Evolutionary conservation across 169 alveolate species (phyloP), one percentile per base, ranked within the genome.

Genomic region (Cyclospora cayetanensis): DNA sequence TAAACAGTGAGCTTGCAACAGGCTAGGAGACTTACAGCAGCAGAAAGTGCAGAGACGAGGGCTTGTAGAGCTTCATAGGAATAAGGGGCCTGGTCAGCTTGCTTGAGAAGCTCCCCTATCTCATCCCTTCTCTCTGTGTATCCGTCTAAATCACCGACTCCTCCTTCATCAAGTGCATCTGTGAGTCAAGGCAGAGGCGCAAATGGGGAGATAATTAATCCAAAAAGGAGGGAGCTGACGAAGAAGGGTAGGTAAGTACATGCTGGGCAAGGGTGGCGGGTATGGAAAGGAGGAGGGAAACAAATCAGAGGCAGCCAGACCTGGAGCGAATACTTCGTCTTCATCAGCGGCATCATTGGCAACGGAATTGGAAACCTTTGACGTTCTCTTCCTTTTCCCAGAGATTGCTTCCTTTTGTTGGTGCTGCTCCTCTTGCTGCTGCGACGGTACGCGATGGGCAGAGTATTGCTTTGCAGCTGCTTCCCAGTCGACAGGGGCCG

Each of bases 381-480:
- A 1, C 72, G 88, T 50, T 50, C 88, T 46, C 60, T 77, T 77
- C 88, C 88, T 77, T 60, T 77, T 77, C 88, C 88, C 88, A 31
- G 46, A 66, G 60, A 37, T 46, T 43, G 42, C 88, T 15, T 77
- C 50, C 50, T 25, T 27, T 55, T 25, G 88, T 52, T 70, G 52
- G 53, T 70, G 82, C 88, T 77, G 88, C 70, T 77, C 70, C 87
- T 77, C 52, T 31, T 77, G 87, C 72, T 42, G 88, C 7, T 37
- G 25, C 22, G 50, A 37, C 27, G 88, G 88, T 66, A 50, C 88
- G 9, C 93, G 88, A n/a, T 12, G 37, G 55, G 87, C 87, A 12
- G 89, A 89, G 89, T 89, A 89, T 50, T 43, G 84, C 68, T 89
- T 89, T 31, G 93, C 93, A 25, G 93, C 93, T 1, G 89, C 82